Conservation (phyloP, 1,284 basidiomycete genomes). For the Exsudoporus floridanus region DNA sequence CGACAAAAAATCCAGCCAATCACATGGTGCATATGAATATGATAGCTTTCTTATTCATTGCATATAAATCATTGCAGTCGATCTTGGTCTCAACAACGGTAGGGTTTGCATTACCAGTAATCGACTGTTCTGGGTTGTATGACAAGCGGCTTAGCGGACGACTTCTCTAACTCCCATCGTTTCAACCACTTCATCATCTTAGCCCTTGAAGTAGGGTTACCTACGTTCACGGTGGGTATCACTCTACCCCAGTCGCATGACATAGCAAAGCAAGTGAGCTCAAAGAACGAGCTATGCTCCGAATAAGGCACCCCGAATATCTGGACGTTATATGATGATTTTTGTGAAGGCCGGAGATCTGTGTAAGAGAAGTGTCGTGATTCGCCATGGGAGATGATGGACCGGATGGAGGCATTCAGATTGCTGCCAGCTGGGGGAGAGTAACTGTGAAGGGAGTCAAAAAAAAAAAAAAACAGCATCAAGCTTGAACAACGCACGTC, state of each 20-base stretch:
- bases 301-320: slow-evolving; percentile 93
- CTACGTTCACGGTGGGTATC: slow-evolving; percentile 96
- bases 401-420: slow-evolving; percentile 58
- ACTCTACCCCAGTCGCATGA: slow-evolving; percentile 80
- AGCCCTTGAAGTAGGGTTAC: slow-evolving; percentile 70
- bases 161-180: slow-evolving; percentile 82
- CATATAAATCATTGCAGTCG: too few relatives aligned
- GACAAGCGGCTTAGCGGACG: slow-evolving; percentile 48
- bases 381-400: slow-evolving; percentile 68
- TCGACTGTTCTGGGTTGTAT: slow-evolving; percentile 62
- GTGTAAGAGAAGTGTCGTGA: slow-evolving; percentile 64
- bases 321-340: slow-evolving; percentile 67
- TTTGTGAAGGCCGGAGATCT: slow-evolving; percentile 69
- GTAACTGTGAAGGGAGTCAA: slow-evolving; percentile 49
- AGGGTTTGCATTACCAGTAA: slow-evolving; percentile 55
- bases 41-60: not conserved
- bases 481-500: slow-evolving; percentile 58
- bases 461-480: not conserved
- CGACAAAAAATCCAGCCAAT: slow-evolving; percentile 26
- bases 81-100: not conserved
- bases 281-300: slow-evolving; percentile 93
- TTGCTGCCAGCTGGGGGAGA: slow-evolving; percentile 68
- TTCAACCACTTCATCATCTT: slow-evolving; percentile 89
- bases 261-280: slow-evolving; percentile 91
- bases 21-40: slow-evolving; percentile 18